These are phyloP conservation scores for Saccharomycopsis oosterbeekiorum DNA, from an alignment of 805 yeast species.

Conservation along the genomic window DNA sequence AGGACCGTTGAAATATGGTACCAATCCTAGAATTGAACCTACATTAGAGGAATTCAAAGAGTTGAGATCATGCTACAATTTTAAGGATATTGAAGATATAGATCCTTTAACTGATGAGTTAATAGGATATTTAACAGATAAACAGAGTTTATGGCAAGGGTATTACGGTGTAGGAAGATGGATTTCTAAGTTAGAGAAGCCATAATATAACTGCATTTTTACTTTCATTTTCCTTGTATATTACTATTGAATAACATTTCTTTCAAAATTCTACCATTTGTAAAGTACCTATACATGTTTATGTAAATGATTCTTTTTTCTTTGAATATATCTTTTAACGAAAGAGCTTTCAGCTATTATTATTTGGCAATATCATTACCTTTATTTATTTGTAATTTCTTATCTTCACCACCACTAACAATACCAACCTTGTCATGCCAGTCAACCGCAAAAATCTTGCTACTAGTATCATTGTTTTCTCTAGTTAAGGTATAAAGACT, in stretches of 20 bases:
- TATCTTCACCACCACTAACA: conserved; percentile 90
- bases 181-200: conserved; percentile 25
- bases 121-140: conserved; percentile 60
- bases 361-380: conserved; percentile 3
- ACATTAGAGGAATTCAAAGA: conserved; percentile 55
- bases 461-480: conserved; percentile 37
- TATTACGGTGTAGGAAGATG: conserved; percentile 58
- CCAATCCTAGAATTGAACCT: conserved; percentile 68
- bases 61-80: conserved; percentile 51
- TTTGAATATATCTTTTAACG: too few relatives aligned
- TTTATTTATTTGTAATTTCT: conserved; percentile 75
- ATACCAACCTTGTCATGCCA: conserved; percentile 80
- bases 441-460: conserved; percentile 75
- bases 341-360: not conserved
- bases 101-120: conserved; percentile 27
- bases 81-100: conserved; percentile 39
- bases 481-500: conserved; percentile 77
- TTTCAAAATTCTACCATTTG: not conserved
- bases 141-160: conserved; percentile 64
- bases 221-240: not conserved
- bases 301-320: too few relatives aligned
- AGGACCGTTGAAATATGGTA: conserved; percentile 91
- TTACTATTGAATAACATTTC: not conserved
- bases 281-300: too few relatives aligned
- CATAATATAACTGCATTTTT: not conserved